Evolutionary conservation across 2,329 filamentous ascomycete genomes (phyloP).

Genomic region (Penicillium crustosum): DNA sequence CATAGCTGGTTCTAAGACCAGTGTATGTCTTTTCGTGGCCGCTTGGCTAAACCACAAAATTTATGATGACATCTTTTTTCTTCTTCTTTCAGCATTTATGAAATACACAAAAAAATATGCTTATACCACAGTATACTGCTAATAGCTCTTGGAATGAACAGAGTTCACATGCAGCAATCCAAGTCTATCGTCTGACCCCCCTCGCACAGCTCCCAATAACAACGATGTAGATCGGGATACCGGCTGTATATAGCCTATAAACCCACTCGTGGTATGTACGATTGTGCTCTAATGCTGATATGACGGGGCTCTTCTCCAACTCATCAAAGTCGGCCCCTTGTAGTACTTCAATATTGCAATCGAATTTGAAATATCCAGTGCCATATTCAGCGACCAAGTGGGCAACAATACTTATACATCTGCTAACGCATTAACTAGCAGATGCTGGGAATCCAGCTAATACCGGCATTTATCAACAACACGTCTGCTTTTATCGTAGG

Average conservation of each 20-base stretch:
- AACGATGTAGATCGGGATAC: not conserved
- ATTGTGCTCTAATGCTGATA: not conserved
- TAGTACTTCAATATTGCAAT: not conserved
- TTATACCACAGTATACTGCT: no score
- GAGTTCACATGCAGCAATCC: not conserved
- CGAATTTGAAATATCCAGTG: not conserved
- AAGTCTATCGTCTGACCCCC: not conserved
- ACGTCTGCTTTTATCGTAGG: not conserved
- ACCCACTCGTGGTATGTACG: not conserved
- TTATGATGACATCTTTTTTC: not conserved
- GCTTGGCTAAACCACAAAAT: not conserved
- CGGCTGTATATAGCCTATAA: not conserved
- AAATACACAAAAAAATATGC: not conserved
- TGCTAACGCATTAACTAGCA: not conserved
- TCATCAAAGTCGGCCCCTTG: not conserved
- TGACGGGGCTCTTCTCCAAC: not conserved
- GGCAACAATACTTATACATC: not conserved
- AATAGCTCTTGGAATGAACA: not conserved
- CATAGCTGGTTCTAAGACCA: slow-evolving; percentile 21
- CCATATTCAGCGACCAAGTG: not conserved
- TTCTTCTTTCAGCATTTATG: not conserved
- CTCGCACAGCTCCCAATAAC: not conserved
- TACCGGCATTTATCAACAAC: not conserved
- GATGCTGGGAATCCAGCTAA: not conserved
- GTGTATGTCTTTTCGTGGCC: slow-evolving; percentile 17